Conservation (phyloP, 345 rosid species). For the Linum usitatissimum region DNA sequence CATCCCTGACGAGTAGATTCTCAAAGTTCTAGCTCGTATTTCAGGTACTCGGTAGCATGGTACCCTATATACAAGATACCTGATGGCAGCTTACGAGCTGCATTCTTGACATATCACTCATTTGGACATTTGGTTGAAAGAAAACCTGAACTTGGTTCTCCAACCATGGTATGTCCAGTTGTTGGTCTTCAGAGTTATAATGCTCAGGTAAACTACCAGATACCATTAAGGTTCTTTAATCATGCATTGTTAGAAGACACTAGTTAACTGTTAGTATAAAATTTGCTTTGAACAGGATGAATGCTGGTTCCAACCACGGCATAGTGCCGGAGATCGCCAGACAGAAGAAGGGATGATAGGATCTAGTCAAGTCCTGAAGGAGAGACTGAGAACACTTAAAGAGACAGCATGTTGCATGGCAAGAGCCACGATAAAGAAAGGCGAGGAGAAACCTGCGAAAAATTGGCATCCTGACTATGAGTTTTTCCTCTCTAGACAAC, state of each 20-base stretch:
- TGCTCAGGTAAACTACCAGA: conserved; percentile 34
- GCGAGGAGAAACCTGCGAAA: conserved; percentile 22
- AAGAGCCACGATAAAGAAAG: conserved; percentile 37
- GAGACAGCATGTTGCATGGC: conserved; percentile 43
- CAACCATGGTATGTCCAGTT: conserved; percentile 28
- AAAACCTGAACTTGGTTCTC: conserved; percentile 16
- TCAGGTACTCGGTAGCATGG: conserved; percentile 62
- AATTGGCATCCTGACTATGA: conserved; percentile 40
- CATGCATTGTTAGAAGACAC: too few species aligned
- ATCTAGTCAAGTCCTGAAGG: conserved; percentile 30
- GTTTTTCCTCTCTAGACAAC: conserved; percentile 37
- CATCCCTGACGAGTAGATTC: not conserved
- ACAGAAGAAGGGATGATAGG: conserved; percentile 14
- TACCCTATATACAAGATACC: conserved; percentile 59
- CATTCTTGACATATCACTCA: conserved; percentile 53
- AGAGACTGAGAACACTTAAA: conserved; percentile 36
- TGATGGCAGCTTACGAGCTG: conserved; percentile 48
- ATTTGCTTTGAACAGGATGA: conserved; percentile 28
- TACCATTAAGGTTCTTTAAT: not conserved
- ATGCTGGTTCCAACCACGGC: conserved; percentile 42
- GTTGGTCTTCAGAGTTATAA: conserved; percentile 54
- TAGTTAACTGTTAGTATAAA: too few species aligned
- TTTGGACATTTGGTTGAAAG: conserved; percentile 34
- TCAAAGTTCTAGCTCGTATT: conserved; percentile 6
- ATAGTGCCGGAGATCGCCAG: conserved; percentile 11